Conservation (phyloP, 805 yeast genomes). For the Wickerhamiella australiensis region DNA sequence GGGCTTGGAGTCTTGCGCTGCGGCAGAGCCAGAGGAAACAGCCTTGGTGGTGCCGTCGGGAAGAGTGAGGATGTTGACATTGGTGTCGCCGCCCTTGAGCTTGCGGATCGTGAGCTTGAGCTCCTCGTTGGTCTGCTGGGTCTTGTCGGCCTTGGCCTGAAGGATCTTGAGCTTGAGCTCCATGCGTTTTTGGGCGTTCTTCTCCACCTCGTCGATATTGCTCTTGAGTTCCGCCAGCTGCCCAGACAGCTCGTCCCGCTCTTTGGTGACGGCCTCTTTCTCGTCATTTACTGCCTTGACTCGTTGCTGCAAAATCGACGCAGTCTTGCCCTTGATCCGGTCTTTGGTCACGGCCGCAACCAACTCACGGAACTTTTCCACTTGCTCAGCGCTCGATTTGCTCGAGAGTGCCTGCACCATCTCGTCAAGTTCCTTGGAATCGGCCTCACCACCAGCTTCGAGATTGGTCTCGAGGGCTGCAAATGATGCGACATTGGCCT, state of each 20-base stretch:
- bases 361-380: slow-evolving; percentile 12
- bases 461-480: too few relatives aligned
- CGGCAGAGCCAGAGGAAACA: background rate
- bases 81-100: slow-evolving; percentile 19
- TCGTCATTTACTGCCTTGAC: slow-evolving; percentile 14
- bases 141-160: slow-evolving; percentile 41
- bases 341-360: slow-evolving; percentile 17
- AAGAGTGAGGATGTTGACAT: slow-evolving; percentile 10
- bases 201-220: slow-evolving; percentile 7
- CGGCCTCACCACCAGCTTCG: slow-evolving; percentile 28
- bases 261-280: slow-evolving; percentile 15
- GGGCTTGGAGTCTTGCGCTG: background rate
- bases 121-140: slow-evolving; percentile 32
- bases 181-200: slow-evolving; percentile 16
- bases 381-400: slow-evolving; percentile 7
- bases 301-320: slow-evolving; percentile 16
- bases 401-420: slow-evolving; percentile 10
- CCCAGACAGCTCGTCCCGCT: slow-evolving; percentile 18
- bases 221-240: background rate
- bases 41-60: slow-evolving; percentile 14
- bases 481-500: background rate
- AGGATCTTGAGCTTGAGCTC: slow-evolving; percentile 33
- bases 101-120: slow-evolving; percentile 18
- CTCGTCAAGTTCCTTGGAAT: slow-evolving; percentile 16
- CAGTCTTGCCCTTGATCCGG: slow-evolving; percentile 16